Conservation (phyloP, 192 early-diverging fungal genomes). For the Pilaira anomala region DNA sequence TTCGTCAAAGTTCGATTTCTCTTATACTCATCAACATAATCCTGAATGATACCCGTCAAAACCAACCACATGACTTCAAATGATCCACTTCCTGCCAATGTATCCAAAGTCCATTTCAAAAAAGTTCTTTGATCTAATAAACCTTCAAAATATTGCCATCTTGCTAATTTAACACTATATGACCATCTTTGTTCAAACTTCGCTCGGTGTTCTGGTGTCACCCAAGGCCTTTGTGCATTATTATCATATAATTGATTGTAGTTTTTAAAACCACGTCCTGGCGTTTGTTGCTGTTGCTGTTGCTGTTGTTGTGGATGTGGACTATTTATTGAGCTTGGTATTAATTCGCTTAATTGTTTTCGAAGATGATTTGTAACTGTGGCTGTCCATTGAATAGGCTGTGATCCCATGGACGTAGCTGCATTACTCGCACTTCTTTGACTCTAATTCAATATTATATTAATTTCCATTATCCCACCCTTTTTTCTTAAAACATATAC, state of each 20-base stretch:
- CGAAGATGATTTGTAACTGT: slow-evolving; percentile 43
- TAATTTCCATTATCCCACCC: no score
- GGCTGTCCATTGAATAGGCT: slow-evolving; percentile 42
- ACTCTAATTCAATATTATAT: slow-evolving; percentile 2
- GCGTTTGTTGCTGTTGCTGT: background rate
- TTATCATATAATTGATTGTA: slow-evolving; percentile 7
- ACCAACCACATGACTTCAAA: slow-evolving; percentile 41
- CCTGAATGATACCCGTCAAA: slow-evolving; percentile 45
- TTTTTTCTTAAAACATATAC: background rate
- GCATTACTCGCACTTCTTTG: slow-evolving; percentile 28
- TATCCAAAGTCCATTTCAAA: slow-evolving; percentile 45
- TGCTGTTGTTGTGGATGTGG: background rate
- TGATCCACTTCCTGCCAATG: slow-evolving; percentile 33
- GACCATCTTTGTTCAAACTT: slow-evolving; percentile 44
- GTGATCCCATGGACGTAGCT: slow-evolving; percentile 11
- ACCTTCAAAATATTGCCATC: slow-evolving; percentile 57
- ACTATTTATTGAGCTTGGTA: background rate
- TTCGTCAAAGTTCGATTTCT: slow-evolving; percentile 51
- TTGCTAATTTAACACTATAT: slow-evolving; percentile 49
- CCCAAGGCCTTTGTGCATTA: slow-evolving; percentile 41
- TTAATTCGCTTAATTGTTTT: slow-evolving; percentile 44
- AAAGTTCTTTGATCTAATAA: slow-evolving; percentile 51
- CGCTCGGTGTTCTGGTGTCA: slow-evolving; percentile 40
- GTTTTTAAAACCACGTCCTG: background rate
- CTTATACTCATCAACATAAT: slow-evolving; percentile 52